Base-by-base conservation (phyloP, 768 basidiomycete genomes). In the Trametes sanguinea region DNA sequence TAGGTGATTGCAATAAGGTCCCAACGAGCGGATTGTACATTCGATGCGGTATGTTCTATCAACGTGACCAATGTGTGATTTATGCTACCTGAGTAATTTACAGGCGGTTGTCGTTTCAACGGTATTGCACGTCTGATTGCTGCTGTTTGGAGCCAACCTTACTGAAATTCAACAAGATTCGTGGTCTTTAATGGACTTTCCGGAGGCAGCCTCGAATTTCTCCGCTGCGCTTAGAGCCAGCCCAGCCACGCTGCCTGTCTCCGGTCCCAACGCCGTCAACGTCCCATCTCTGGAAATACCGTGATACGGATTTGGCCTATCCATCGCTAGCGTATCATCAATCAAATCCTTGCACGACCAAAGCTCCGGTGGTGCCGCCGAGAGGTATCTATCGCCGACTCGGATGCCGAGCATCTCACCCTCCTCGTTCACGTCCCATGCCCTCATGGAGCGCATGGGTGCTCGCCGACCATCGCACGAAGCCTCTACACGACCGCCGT, bases 391-490 rank as follows among this genome's bases (percentile, higher is more conserved):
- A 48, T 55, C 54, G 40, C 60, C 54, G 54, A 22, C 22, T 22
- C 22, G 22, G 22, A 40, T 57, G 50, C 55, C 54, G 61, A 62
- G 50, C 55, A 33, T 62, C 50, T 51, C 55, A 53, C 45, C 55
- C 32, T 32, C 30, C 55, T 43, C 48, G 33, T 14, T 48, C 60
- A 54, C 32, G 51, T 57, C 33, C 37, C 61, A 57, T 52, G 54
- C 43, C 27, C 61, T 57, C 61, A 57, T 54, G 39, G 22, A 51
- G 40, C 50, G 14, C 48, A 45, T 51, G 54, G 42, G 33, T 55
- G 44, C 55, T 43, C 35, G 42, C 61, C 61, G 61, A 62, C 61
- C 61, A 62, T 62, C 61, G 61, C 61, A 62, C 61, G 61, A 62
- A 62, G 61, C 27, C 57, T 48, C 30, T 40, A 27, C 61, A 45